Evolutionary conservation across 2,329 filamentous ascomycete genomes (phyloP).

Genomic region (Fonsecaea monophora): DNA sequence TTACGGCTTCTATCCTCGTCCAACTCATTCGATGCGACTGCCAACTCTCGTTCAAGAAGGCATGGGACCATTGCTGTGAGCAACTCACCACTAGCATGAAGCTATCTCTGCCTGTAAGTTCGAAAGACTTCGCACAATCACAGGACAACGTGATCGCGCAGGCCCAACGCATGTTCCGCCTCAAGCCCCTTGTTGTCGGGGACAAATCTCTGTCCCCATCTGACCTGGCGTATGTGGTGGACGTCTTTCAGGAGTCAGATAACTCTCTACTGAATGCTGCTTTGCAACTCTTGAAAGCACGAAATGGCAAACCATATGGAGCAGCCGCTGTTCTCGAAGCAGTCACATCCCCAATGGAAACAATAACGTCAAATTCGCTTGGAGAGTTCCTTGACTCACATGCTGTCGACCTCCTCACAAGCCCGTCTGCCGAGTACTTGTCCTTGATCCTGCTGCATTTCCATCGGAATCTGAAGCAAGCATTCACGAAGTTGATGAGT

Average conservation of each 20-base stretch:
- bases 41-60: conserved; percentile 55
- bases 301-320: conserved; percentile 72
- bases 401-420: conserved; percentile 66
- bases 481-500: conserved; percentile 47
- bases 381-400: conserved; percentile 61
- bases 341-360: conserved; percentile 52
- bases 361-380: background rate
- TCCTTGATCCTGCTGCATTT: conserved; percentile 67
- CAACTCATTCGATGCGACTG: conserved; percentile 46
- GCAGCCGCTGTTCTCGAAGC: conserved; percentile 65
- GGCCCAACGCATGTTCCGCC: conserved; percentile 70
- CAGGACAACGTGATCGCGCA: conserved; percentile 72
- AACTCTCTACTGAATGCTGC: conserved; percentile 53
- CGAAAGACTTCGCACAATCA: conserved; percentile 75
- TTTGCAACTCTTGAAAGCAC: conserved; percentile 56
- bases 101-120: conserved; percentile 79
- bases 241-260: conserved; percentile 24
- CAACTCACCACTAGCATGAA: conserved; percentile 71
- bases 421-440: conserved; percentile 71
- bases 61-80: conserved; percentile 70
- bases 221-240: conserved; percentile 27
- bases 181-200: conserved; percentile 49
- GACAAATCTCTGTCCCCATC: conserved; percentile 9
- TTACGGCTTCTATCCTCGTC: conserved; percentile 51
- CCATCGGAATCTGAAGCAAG: conserved; percentile 44